These are phyloP conservation scores for Crocinoboletus sp. DNA, from an alignment of 1,284 basidiomycete genomes.

Conservation along the genomic window DNA sequence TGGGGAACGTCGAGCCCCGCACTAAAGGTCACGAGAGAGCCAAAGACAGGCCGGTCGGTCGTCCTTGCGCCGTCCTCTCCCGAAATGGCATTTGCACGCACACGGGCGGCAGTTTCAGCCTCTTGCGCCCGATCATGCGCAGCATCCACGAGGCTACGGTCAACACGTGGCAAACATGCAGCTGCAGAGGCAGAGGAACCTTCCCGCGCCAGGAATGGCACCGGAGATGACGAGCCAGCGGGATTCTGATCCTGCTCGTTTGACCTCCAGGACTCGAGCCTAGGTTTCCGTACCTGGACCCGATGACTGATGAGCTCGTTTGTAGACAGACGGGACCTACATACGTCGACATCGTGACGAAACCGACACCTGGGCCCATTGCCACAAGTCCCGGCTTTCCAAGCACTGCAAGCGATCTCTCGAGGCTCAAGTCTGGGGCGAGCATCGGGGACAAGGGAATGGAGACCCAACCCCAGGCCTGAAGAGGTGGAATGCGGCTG, in stretches of 20 bases:
- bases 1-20: constrained; percentile 41
- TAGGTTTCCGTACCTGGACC: constrained; percentile 5
- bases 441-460: constrained; percentile 11
- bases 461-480: not conserved
- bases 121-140: constrained; percentile 1
- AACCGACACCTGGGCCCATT: constrained; percentile 27
- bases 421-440: constrained; percentile 21
- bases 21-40: constrained; percentile 45
- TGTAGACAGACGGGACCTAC: constrained; percentile 9
- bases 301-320: not conserved
- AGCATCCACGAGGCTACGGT: not conserved
- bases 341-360: constrained; percentile 23
- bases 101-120: constrained; percentile 13
- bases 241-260: constrained; percentile 2
- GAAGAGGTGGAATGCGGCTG: not conserved
- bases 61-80: constrained; percentile 37
- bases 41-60: constrained; percentile 40
- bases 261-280: too few relatives aligned
- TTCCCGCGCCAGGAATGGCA: not conserved
- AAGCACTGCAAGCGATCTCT: constrained; percentile 23
- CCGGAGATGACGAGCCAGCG: not conserved
- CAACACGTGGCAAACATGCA: not conserved
- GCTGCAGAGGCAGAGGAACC: not conserved
- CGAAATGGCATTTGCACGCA: constrained; percentile 9
- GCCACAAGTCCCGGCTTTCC: constrained; percentile 29